Percentiles rank a stretch among this genome's conserved stretches.
Evolutionary conservation across 1,284 basidiomycete species (phyloP).

Genomic region (Sporisorium graminicola): DNA sequence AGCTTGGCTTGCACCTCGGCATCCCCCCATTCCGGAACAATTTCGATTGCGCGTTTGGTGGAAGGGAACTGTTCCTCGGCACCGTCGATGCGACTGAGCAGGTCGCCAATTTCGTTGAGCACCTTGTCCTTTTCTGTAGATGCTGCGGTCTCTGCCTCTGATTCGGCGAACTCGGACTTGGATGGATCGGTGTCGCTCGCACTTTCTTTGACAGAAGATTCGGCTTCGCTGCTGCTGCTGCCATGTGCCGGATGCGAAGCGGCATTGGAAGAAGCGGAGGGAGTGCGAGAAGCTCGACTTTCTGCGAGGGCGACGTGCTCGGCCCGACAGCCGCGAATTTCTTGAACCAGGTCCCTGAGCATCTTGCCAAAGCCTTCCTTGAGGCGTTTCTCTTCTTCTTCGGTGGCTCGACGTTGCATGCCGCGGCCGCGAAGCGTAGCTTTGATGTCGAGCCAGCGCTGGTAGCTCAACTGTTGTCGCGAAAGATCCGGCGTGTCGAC

Average conservation of each 20-base stretch:
- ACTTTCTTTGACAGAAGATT: conserved; percentile 5
- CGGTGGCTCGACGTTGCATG: conserved; percentile 74
- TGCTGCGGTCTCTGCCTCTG: conserved; percentile 13
- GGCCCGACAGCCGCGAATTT: conserved; percentile 80
- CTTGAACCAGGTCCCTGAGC: conserved; percentile 85
- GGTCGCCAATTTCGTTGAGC: conserved; percentile 47
- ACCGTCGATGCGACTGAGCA: conserved; percentile 60
- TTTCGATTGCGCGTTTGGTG: conserved; percentile 55
- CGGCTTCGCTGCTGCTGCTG: conserved; percentile 7
- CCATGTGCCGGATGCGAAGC: conserved; percentile 69
- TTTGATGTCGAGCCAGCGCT: conserved; percentile 89
- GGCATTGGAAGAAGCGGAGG: conserved; percentile 8
- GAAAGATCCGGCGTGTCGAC: conserved; percentile 64
- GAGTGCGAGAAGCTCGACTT: background rate
- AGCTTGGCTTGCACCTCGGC: conserved; percentile 60
- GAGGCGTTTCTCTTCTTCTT: conserved; percentile 83
- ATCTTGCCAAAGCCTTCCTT: conserved; percentile 84
- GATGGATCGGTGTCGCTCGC: conserved; percentile 10
- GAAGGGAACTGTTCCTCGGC: conserved; percentile 67
- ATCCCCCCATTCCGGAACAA: conserved; percentile 62
- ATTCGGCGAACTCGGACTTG: conserved; percentile 17
- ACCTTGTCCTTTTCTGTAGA: conserved; percentile 39
- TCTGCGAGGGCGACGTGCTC: conserved; percentile 70
- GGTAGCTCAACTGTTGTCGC: conserved; percentile 66
- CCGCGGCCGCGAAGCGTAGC: conserved; percentile 80